phyloP scores from a whole-genome alignment of 306 rosid genomes.

The Quercus bicolor region DNA sequence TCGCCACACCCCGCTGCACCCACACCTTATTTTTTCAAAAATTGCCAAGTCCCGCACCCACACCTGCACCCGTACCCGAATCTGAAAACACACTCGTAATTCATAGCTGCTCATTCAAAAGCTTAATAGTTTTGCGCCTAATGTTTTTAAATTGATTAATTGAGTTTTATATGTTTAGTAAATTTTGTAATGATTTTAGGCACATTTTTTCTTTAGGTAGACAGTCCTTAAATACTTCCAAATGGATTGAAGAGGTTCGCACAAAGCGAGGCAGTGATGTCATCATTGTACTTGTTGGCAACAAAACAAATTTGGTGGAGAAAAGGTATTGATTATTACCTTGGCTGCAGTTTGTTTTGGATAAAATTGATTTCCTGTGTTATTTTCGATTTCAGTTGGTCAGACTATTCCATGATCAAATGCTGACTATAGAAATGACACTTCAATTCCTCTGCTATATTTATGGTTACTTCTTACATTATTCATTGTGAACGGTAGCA shows the following conservation, averaged over 20 bases:
- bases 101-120: no score
- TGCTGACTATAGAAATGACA: not conserved
- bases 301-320: slow-evolving; percentile 88
- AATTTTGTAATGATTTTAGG: no score
- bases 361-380: not conserved
- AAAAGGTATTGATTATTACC: slow-evolving; percentile 56
- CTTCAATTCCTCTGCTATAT: not conserved
- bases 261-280: slow-evolving; percentile 90
- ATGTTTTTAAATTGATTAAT: no score
- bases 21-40: no score
- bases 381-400: not conserved
- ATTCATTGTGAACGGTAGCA: not conserved
- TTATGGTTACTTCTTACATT: not conserved
- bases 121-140: no score
- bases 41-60: no score
- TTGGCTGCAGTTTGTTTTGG: not conserved
- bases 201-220: slow-evolving; percentile 40
- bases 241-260: slow-evolving; percentile 94
- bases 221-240: slow-evolving; percentile 70
- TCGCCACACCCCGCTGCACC: no score
- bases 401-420: not conserved
- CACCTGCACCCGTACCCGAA: no score
- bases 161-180: no score
- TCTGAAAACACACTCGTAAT: no score
- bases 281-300: slow-evolving; percentile 81